phyloP scores from a whole-genome alignment of 306 rosid species.

The Inga leiocalycina region DNA sequence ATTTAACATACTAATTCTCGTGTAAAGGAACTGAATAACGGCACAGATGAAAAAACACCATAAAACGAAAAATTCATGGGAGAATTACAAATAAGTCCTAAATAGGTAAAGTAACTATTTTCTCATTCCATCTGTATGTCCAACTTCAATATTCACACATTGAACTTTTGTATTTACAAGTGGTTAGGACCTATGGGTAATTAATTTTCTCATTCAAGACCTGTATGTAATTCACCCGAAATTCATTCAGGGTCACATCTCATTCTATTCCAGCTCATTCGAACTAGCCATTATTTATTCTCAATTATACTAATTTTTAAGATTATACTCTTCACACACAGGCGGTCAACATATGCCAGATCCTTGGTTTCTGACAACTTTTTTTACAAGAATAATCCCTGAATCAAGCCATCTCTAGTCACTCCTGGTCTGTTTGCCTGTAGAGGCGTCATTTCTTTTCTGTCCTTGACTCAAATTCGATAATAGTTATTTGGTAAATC shows the following conservation, averaged over 20 bases:
- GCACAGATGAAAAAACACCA: not conserved
- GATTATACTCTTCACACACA: not conserved
- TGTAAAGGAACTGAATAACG: not conserved
- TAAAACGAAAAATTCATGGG: not conserved
- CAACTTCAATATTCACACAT: too few relatives aligned
- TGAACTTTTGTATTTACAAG: too few relatives aligned
- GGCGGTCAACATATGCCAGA: not conserved
- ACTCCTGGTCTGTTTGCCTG: not conserved
- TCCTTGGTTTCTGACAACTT: not conserved
- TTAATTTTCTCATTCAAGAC: not conserved
- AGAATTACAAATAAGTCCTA: not conserved
- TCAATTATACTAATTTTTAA: not conserved
- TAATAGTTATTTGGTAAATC: not conserved
- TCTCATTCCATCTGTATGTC: too few relatives aligned
- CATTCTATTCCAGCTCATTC: slow-evolving; percentile 3
- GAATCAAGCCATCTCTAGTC: not conserved
- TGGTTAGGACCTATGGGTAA: not conserved
- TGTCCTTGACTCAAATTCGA: not conserved
- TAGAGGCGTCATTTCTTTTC: slow-evolving; percentile 1
- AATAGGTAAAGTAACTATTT: not conserved
- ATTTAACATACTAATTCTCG: not conserved
- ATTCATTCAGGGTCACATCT: not conserved
- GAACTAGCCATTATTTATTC: not conserved
- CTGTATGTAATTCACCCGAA: not conserved
- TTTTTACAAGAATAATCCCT: not conserved